phyloP scores from a whole-genome alignment of 371 early-diverging fungal species.

The Rozella allomycis region DNA sequence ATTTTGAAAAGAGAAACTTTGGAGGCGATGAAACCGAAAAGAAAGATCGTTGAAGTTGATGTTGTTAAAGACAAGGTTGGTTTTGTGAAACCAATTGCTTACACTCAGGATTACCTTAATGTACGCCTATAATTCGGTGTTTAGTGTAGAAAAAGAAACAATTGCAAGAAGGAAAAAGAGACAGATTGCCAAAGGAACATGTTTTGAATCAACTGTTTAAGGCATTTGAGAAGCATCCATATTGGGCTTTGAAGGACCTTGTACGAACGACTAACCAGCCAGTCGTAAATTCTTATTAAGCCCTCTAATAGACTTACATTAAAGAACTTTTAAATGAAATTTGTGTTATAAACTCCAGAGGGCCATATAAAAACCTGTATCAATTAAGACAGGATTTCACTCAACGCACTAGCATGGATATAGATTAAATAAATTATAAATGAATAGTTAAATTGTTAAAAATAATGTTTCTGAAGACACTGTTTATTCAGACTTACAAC shows the following conservation, averaged over 20 bases:
- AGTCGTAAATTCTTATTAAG: background rate
- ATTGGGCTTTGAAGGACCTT: conserved; percentile 66
- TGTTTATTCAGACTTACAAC: no score
- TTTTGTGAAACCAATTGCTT: no score
- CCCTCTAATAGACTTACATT: conserved; percentile 36
- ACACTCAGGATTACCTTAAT: no score
- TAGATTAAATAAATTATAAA: no score
- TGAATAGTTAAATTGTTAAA: no score
- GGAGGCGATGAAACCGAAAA: conserved; percentile 29
- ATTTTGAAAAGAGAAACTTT: no score
- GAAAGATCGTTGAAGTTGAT: no score
- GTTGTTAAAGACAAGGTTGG: no score
- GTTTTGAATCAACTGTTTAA: conserved; percentile 60
- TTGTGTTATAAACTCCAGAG: conserved; percentile 54
- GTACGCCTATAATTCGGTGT: no score
- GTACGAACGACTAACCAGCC: conserved; percentile 59
- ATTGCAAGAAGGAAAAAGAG: conserved; percentile 30
- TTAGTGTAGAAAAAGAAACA: no score
- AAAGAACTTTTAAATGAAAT: conserved; percentile 65
- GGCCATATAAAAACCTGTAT: conserved; percentile 57
- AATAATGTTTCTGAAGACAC: no score
- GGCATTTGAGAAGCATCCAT: conserved; percentile 52
- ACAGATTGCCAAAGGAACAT: conserved; percentile 60
- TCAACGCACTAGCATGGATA: no score
- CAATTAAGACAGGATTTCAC: conserved; percentile 57